These are phyloP conservation scores for Mucor piriformis DNA, from an alignment of 371 early-diverging fungal genomes.

Conservation along the genomic window DNA sequence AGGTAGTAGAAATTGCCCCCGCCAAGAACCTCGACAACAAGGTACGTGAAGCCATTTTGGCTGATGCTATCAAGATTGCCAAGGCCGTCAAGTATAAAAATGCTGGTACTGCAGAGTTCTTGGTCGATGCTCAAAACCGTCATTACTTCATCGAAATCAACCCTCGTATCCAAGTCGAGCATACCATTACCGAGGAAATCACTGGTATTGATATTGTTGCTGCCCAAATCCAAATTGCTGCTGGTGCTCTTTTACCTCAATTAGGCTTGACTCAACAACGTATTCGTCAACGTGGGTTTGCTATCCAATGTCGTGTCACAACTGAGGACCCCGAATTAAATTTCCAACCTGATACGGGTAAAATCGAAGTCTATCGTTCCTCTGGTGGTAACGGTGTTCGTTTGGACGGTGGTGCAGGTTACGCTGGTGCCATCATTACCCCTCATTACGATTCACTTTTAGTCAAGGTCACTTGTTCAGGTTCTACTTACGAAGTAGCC, in stretches of 20 bases:
- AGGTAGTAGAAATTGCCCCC: constrained; percentile 95
- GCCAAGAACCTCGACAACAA: constrained; percentile 69
- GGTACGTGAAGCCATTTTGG: constrained; percentile 80
- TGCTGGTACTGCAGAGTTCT: constrained; percentile 98
- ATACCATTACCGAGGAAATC: constrained; percentile 93
- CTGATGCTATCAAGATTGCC: constrained; percentile 92
- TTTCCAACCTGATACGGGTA: constrained; percentile 96
- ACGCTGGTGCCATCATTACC: constrained; percentile 90
- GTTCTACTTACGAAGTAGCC: constrained; percentile 84
- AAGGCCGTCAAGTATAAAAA: constrained; percentile 88
- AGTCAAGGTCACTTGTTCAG: constrained; percentile 91
- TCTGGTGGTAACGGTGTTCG: constrained; percentile 91
- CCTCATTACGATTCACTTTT: constrained; percentile 96
- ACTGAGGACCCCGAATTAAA: constrained; percentile 89
- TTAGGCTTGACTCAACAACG: constrained; percentile 83
- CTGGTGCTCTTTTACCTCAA: constrained; percentile 79
- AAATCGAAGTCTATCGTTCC: constrained; percentile 89
- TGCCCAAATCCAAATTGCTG: constrained; percentile 91
- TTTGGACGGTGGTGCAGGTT: constrained; percentile 88
- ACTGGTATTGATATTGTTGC: constrained; percentile 94
- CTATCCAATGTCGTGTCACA: constrained; percentile 95
- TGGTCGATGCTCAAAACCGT: constrained; percentile 84
- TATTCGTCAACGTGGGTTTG: constrained; percentile 81
- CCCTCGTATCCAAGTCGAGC: constrained; percentile 93
- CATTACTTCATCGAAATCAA: constrained; percentile 98